phyloP scores from a whole-genome alignment of 2,329 filamentous ascomycete genomes.

The Sarocladium strictum region DNA sequence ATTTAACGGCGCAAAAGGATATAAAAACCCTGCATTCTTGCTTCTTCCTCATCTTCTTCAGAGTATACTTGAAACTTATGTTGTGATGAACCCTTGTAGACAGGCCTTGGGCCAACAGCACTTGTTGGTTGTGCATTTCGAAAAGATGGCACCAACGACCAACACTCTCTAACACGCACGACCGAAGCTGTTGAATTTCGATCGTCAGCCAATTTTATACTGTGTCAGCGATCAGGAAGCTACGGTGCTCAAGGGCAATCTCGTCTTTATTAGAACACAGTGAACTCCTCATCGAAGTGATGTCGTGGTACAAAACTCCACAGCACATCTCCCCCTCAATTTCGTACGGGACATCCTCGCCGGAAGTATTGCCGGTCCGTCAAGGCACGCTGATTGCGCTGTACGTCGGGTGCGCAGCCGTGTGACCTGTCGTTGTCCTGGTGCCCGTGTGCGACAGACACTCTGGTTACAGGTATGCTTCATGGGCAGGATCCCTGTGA shows the following conservation, averaged over 20 bases:
- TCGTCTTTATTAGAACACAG: no score
- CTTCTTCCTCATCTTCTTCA: not conserved
- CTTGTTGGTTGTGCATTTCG: not conserved
- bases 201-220: no score
- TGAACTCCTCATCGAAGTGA: no score
- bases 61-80: not conserved
- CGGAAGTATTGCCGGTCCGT: not conserved
- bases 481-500: not conserved
- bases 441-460: not conserved
- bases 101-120: not conserved
- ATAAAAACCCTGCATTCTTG: not conserved
- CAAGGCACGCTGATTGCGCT: not conserved
- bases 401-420: not conserved
- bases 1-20: constrained; percentile 3
- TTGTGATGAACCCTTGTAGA: not conserved
- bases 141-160: no score
- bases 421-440: not conserved
- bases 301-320: no score
- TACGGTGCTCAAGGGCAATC: no score
- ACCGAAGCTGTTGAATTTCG: not conserved
- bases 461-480: not conserved
- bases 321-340: no score
- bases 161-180: no score
- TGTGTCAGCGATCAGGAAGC: no score
- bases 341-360: no score